Evolutionary conservation across 1,139 yeast species (phyloP), one percentile per base, ranked within the genome.

Genomic region (Saccharomyces hybrid): DNA sequence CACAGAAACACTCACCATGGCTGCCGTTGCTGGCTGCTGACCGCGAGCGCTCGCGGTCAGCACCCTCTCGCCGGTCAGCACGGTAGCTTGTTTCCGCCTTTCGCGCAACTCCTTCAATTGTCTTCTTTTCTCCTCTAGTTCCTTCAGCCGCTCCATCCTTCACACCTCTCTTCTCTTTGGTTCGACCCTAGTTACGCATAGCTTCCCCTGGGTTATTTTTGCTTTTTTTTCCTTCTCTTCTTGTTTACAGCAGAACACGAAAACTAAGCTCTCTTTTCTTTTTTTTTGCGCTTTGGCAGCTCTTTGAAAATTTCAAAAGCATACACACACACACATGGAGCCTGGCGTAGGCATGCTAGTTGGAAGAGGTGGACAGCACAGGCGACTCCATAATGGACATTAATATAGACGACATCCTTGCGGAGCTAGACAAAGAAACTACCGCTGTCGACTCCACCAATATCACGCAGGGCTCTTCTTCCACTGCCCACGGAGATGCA

Each of bases 371-470:
- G 44, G 19, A 38, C 9, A 16, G 24, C 7, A 8, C 19, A 38
- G 9, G 11, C 16, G 44, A 38, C 44, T 38, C 44, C 12, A 16
- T 14, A 28, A 70, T 71, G 73, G 68, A 69, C 34, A 76, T 83
- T 75, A 82, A 83, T 60, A 82, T 85, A 58, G 86, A 83, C 59
- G 91, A 86, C 66, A 85, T 86, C 60, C 73, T 86, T 51, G 76
- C 76, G 49, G 89, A 84, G 57, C 80, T 86, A 58, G 88, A 84
- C 53, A 62, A 68, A 47, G 72, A 68, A 52, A 69, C 70, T 51
- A 68, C 72, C 52, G 67, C 67, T 26, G 69, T 68, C 11, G 65
- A 65, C 8, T 44, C 57, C 44, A 11, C 57, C 57, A 7, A 57
- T 50, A 42, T 42, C 47, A 44, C 55, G 12, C 48, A 21, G 47